phyloP scores from a whole-genome alignment of 768 basidiomycete genomes.

The Boletellus ananiceps region DNA sequence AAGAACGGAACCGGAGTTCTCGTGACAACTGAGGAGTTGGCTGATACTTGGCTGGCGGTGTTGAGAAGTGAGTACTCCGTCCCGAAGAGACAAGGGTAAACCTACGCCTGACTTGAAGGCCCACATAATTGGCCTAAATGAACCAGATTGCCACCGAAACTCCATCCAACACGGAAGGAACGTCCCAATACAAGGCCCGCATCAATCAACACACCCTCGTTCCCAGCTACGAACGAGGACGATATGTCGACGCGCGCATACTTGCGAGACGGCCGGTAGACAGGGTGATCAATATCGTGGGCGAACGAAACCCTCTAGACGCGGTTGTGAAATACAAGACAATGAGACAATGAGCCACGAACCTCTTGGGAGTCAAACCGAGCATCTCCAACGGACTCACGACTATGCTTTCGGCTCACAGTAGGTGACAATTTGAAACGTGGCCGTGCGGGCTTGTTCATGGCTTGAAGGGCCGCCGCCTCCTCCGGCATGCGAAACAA shows the following conservation, averaged over 20 bases:
- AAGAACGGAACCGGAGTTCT: conserved; percentile 46
- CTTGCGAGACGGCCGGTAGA: conserved; percentile 74
- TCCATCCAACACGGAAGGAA: conserved; percentile 90
- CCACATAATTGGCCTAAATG: conserved; percentile 73
- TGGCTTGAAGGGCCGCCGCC: conserved; percentile 56
- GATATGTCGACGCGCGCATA: conserved; percentile 70
- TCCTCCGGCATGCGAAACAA: conserved; percentile 78
- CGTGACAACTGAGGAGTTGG: conserved; percentile 60
- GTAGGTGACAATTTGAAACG: conserved; percentile 35
- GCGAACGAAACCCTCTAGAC: conserved; percentile 75
- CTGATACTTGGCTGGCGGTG: conserved; percentile 42
- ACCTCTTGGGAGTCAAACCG: conserved; percentile 61
- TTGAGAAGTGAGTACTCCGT: conserved; percentile 3
- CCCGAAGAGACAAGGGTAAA: conserved; percentile 13
- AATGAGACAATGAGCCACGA: conserved; percentile 19
- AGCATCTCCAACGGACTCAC: conserved; percentile 74
- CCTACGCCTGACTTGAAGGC: conserved; percentile 51
- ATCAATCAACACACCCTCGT: conserved; percentile 67
- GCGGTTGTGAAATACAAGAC: neutral
- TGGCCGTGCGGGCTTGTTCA: conserved; percentile 39
- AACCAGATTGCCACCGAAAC: conserved; percentile 69
- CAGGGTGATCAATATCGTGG: conserved; percentile 59
- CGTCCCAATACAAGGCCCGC: conserved; percentile 83
- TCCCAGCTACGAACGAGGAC: conserved; percentile 58
- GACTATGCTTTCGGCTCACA: conserved; percentile 65